Evolutionary conservation across 805 yeast species (phyloP), one percentile per base, ranked within the genome.

Genomic region (Candida oleophila): DNA sequence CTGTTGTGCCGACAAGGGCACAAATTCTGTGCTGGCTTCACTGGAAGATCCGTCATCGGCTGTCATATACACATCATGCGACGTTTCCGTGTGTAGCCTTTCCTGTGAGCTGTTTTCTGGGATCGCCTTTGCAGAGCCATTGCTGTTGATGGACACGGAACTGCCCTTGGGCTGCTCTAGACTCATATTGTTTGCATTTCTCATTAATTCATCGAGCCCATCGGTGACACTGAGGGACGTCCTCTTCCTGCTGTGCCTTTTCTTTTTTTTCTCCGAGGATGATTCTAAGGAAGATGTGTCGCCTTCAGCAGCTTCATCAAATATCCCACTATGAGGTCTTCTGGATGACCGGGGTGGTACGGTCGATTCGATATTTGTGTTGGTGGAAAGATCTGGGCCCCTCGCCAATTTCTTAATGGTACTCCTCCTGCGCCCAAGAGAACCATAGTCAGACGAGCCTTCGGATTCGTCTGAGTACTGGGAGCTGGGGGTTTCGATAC

Each of bases 141-240:
- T 32, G 4, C 38, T 19, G 3, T 15, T 22, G 16, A 42, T 8
- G 15, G 39, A 28, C 3, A 5, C 15, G 22, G 45, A 16, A 18
- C 11, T 12, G 3, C 18, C 22, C 11, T 28, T 41, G 22, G 30
- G 30, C 21, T 38, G 28, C 20, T 25, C 35, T n/a, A 16, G 15
- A 25, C 39, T 25, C 51, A 55, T 51, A 1, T 57, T 47, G 34
- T 46, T 61, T 33, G 72, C 73, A 42, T 60, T 57, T 30, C 58
- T 60, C 77, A 71, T 71, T 45, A 71, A 59, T 43, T 58, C 57
- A 46, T 69, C 74, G 32, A 71, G 58, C 47, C 66, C 75, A 45
- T 69, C 74, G 45, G 57, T 59, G 21, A 70, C 53, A 30, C 58
- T 59, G 37, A 67, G 49, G 4, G 71, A 64, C 3, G 53, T 41